A percentile compares a stretch with the other conserved stretches of the same genome.
These are phyloP conservation scores for Solidago caesia DNA, from an alignment of 129 eudicot genomes.

Conservation along the genomic window DNA sequence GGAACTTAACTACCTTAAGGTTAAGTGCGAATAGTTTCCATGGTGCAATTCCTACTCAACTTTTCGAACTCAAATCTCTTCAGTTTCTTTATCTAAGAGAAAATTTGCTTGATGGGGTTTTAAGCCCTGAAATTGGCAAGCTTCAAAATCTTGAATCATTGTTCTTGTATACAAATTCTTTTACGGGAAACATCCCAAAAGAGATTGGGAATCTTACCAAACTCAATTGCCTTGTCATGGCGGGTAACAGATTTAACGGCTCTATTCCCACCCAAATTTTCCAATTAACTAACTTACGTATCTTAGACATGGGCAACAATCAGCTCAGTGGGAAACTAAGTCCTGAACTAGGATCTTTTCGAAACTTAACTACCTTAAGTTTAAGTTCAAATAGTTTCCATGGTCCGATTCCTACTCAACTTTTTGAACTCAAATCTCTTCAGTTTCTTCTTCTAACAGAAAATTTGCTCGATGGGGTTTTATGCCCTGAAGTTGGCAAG, in stretches of 20 bases:
- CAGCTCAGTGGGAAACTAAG: neutral
- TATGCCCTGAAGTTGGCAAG: conserved; percentile 24
- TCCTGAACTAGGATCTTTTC: conserved; percentile 32
- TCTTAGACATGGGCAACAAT: neutral
- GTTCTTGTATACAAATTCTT: neutral
- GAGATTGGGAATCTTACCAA: neutral
- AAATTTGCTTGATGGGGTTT: neutral
- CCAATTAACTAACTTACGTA: neutral
- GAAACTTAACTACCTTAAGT: conserved; percentile 25
- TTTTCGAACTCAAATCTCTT: conserved; percentile 29
- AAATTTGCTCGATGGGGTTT: conserved; percentile 37
- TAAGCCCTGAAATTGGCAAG: conserved; percentile 3
- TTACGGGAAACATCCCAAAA: neutral
- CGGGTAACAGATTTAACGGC: neutral
- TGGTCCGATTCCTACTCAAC: conserved; percentile 39
- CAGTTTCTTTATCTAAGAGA: neutral
- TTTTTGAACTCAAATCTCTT: conserved; percentile 37
- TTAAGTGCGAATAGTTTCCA: neutral
- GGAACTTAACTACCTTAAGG: conserved; percentile 19
- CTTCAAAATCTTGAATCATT: neutral
- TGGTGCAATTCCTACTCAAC: conserved; percentile 28
- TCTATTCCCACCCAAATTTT: neutral
- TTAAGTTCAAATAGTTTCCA: conserved; percentile 33
- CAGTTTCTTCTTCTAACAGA: conserved; percentile 39
- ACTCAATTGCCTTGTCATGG: too few species aligned